A percentile compares a stretch with the other conserved stretches of the same genome.
Conservation (phyloP, 192 early-diverging fungal genomes). For the Linderina pennispora region DNA sequence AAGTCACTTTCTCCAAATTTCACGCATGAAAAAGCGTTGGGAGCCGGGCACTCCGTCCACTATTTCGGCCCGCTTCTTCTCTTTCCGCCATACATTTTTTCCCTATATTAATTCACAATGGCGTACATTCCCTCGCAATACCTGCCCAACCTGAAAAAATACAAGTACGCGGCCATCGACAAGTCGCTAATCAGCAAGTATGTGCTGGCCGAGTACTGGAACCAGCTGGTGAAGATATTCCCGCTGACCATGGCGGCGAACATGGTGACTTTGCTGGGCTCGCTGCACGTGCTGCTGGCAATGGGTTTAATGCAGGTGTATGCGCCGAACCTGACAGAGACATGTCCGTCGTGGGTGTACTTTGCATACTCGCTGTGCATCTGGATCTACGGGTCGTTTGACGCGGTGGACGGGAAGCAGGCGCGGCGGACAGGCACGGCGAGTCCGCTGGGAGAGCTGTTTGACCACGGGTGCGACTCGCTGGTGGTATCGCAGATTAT, state of each 20-base stretch:
- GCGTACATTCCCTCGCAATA: conserved; percentile 56
- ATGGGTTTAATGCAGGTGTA: conserved; percentile 65
- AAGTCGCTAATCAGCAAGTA: conserved; percentile 70
- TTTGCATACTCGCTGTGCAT: conserved; percentile 69
- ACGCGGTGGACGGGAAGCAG: conserved; percentile 96
- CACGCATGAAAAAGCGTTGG: too few species aligned
- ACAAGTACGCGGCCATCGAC: conserved; percentile 86
- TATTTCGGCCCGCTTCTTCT: too few species aligned
- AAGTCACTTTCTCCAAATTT: too few species aligned
- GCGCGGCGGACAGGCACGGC: conserved; percentile 82
- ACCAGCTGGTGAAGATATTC: conserved; percentile 74
- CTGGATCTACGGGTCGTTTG: conserved; percentile 84
- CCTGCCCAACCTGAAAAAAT: conserved; percentile 66
- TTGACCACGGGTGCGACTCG: conserved; percentile 88
- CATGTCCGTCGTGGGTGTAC: conserved; percentile 79
- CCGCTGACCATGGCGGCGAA: conserved; percentile 87
- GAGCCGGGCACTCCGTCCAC: too few species aligned
- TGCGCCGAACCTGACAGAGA: conserved; percentile 59
- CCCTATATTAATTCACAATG: too few species aligned
- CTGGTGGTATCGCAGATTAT: conserved; percentile 59
- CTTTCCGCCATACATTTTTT: too few species aligned
- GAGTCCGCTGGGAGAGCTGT: conserved; percentile 89
- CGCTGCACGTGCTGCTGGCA: conserved; percentile 72
- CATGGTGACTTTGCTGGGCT: conserved; percentile 82
- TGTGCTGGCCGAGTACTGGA: conserved; percentile 83